These are phyloP conservation scores for Globisporangium rhizosaccharum DNA, from an alignment of 352 stramenopile species.

Conservation along the genomic window DNA sequence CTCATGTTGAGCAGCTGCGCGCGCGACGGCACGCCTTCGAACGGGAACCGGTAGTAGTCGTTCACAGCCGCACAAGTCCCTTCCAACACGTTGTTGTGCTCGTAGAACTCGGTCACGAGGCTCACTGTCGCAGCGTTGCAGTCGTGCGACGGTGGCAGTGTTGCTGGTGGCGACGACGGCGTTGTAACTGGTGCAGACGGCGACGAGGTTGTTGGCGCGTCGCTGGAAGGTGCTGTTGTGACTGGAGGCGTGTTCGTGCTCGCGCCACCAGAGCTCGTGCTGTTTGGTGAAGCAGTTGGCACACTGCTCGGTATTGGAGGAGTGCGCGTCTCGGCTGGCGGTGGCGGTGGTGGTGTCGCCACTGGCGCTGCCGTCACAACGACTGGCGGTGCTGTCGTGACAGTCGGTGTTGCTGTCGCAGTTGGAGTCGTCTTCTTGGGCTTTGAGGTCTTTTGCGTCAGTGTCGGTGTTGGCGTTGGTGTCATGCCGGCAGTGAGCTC, in stretches of 20 bases:
- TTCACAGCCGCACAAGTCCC: constrained; percentile 13
- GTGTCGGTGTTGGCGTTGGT: not conserved
- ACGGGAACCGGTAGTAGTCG: constrained; percentile 20
- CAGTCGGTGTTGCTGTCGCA: not conserved
- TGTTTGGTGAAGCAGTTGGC: not conserved
- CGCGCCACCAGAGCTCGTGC: not conserved
- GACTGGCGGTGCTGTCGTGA: not conserved
- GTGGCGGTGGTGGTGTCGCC: not conserved
- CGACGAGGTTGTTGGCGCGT: not conserved
- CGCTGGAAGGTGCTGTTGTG: not conserved
- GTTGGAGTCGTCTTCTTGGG: not conserved
- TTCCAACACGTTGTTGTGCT: constrained; percentile 17
- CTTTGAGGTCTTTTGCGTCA: not conserved
- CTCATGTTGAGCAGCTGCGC: constrained; percentile 16
- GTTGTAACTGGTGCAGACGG: not conserved
- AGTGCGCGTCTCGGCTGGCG: not conserved
- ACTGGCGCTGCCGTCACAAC: not conserved
- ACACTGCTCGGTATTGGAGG: not conserved
- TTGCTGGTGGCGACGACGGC: not conserved
- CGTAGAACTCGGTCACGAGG: constrained; percentile 13
- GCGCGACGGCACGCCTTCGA: constrained; percentile 14
- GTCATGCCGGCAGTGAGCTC: not conserved
- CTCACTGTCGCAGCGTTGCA: constrained; percentile 8
- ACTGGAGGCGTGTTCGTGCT: not conserved
- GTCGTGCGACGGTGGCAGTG: not conserved